Conservation (phyloP, 2,329 filamentous ascomycete species). For the Teratosphaeriaceae sp. region DNA sequence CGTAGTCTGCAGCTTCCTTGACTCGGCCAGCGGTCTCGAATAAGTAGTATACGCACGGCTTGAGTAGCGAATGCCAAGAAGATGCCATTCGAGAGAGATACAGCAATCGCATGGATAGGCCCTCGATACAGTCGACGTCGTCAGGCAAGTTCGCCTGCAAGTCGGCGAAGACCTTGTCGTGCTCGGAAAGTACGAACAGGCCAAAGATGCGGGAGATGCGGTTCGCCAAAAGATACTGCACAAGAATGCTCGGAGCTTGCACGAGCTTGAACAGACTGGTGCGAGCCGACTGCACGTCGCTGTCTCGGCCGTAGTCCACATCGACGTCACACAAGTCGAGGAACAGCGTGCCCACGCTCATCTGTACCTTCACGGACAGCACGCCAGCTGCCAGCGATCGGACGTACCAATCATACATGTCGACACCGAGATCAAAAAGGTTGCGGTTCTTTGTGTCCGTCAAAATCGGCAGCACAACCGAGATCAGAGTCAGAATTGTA, state of each 20-base stretch:
- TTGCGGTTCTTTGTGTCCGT: conserved; percentile 47
- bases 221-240: conserved; percentile 70
- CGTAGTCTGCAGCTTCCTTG: conserved; percentile 58
- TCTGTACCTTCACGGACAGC: conserved; percentile 63
- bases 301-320: conserved; percentile 57
- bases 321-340: conserved; percentile 61
- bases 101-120: conserved; percentile 75
- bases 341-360: conserved; percentile 63
- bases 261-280: conserved; percentile 72
- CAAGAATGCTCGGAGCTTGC: conserved; percentile 55
- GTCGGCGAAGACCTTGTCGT: conserved; percentile 79
- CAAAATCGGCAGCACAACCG: conserved; percentile 59
- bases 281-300: conserved; percentile 53
- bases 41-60: conserved; percentile 84
- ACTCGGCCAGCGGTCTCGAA: conserved; percentile 83
- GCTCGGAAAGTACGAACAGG: conserved; percentile 71
- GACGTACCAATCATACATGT: conserved; percentile 75
- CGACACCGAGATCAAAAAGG: conserved; percentile 60
- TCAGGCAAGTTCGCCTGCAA: conserved; percentile 72
- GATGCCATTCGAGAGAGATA: conserved; percentile 72
- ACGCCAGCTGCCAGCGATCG: conserved; percentile 51
- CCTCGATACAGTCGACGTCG: conserved; percentile 65
- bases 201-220: conserved; percentile 69
- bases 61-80: conserved; percentile 76
- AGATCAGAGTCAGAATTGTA: conserved; percentile 61